Percentiles rank a stretch among this genome's conserved stretches.
Evolutionary conservation across 2,329 filamentous ascomycete species (phyloP).

Genomic region (Fusarium buharicum): DNA sequence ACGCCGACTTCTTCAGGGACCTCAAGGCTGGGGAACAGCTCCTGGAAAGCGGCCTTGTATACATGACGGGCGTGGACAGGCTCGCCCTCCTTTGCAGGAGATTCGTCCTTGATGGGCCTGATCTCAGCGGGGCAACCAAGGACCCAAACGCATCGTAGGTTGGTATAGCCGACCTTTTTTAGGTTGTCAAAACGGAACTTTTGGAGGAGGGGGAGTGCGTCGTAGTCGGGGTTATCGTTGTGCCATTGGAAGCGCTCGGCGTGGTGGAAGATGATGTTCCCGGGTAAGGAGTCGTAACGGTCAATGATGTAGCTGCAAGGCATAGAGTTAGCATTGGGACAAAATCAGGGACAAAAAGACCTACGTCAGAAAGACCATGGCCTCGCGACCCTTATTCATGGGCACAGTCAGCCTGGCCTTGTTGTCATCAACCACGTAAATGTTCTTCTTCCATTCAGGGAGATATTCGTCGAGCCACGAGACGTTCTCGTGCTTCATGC

Average conservation of each 20-base stretch:
- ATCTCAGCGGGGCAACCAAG: conserved; percentile 66
- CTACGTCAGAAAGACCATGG: conserved; percentile 63
- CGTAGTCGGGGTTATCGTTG: conserved; percentile 64
- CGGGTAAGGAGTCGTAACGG: conserved; percentile 58
- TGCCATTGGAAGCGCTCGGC: conserved; percentile 63
- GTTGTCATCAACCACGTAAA: conserved; percentile 65
- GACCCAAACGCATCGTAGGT: conserved; percentile 68
- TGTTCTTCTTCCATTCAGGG: conserved; percentile 60
- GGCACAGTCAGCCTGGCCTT: conserved; percentile 59
- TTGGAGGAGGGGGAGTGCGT: conserved; percentile 62
- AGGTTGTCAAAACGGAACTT: conserved; percentile 61
- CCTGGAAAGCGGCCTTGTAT: conserved; percentile 55
- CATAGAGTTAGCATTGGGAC: conserved; percentile 8
- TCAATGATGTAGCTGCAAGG: conserved; percentile 59
- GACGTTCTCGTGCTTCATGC: conserved; percentile 48
- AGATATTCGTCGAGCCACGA: conserved; percentile 57
- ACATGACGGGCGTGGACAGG: conserved; percentile 55
- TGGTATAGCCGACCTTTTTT: conserved; percentile 66
- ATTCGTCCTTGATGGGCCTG: conserved; percentile 52
- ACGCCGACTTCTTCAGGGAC: conserved; percentile 63
- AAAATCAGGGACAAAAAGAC: conserved; percentile 6
- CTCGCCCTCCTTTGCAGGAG: conserved; percentile 49
- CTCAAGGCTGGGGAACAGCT: conserved; percentile 54
- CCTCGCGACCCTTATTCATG: conserved; percentile 62
- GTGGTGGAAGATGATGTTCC: conserved; percentile 59